phyloP scores from a whole-genome alignment of 2,329 filamentous ascomycete genomes.

The Penicillium fuscoglaucum region DNA sequence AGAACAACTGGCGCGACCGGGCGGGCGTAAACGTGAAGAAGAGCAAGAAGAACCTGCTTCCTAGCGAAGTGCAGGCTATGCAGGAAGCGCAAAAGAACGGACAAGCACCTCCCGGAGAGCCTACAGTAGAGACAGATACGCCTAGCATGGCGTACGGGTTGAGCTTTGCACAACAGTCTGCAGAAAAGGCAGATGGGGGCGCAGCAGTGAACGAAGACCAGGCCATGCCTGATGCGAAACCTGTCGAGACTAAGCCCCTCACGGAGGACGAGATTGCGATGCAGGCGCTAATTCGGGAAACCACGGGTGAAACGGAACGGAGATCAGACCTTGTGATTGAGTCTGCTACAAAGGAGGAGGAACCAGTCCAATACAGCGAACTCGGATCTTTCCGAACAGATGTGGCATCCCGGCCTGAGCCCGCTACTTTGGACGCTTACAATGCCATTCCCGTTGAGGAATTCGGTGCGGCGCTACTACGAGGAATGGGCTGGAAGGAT shows the following conservation, averaged over 20 bases:
- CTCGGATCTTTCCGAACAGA: slow-evolving; percentile 68
- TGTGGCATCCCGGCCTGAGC: slow-evolving; percentile 69
- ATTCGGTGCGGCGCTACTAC: slow-evolving; percentile 84
- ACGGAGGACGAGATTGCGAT: slow-evolving; percentile 65
- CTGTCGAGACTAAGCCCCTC: slow-evolving; percentile 37
- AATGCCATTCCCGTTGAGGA: slow-evolving; percentile 88
- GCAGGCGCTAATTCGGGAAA: slow-evolving; percentile 64
- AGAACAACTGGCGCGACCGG: slow-evolving; percentile 69
- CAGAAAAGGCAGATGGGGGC: slow-evolving; percentile 17
- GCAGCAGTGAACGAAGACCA: slow-evolving; percentile 30
- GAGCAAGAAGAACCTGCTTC: slow-evolving; percentile 61
- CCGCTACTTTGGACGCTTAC: slow-evolving; percentile 79
- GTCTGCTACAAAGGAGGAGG: slow-evolving; percentile 31
- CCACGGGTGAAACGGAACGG: slow-evolving; percentile 41
- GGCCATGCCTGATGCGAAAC: slow-evolving; percentile 29
- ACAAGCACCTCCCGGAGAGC: slow-evolving; percentile 33
- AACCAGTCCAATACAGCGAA: slow-evolving; percentile 36
- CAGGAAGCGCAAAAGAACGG: slow-evolving; percentile 44
- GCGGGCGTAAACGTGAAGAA: slow-evolving; percentile 58
- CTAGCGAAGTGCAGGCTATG: slow-evolving; percentile 55
- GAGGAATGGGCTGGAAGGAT: slow-evolving; percentile 94
- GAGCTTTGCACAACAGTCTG: slow-evolving; percentile 46
- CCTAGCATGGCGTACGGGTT: slow-evolving; percentile 57
- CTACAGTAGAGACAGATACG: slow-evolving; percentile 51
- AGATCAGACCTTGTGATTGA: slow-evolving; percentile 57